phyloP scores from a whole-genome alignment of 106 monocot genomes.

The Dendrobium nobile region DNA sequence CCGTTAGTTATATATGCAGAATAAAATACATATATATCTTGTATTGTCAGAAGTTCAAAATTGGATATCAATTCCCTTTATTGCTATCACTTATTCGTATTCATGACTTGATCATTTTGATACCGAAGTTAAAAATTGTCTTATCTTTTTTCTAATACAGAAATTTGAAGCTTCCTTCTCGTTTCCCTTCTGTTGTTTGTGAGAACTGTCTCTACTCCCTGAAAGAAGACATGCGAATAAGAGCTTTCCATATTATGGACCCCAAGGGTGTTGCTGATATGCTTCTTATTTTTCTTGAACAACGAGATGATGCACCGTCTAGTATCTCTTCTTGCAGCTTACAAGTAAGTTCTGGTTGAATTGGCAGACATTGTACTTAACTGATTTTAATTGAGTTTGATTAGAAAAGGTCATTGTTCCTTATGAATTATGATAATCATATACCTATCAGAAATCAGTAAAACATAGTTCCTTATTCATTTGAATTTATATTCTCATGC shows the following conservation, averaged over 20 bases:
- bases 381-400: background rate
- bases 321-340: conserved; percentile 1
- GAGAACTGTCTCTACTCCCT: conserved; percentile 90
- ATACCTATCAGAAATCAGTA: background rate
- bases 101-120: background rate
- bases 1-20: background rate
- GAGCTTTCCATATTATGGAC: conserved; percentile 90
- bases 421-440: background rate
- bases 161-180: conserved; percentile 83
- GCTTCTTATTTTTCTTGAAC: conserved; percentile 81
- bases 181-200: conserved; percentile 82
- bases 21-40: background rate
- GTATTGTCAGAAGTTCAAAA: background rate
- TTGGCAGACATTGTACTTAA: background rate
- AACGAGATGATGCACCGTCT: conserved; percentile 43
- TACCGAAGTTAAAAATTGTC: background rate
- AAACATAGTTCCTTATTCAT: background rate
- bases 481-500: background rate
- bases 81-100: background rate
- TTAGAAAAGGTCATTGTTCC: background rate
- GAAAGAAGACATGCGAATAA: conserved; percentile 50
- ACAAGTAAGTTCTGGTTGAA: conserved; percentile 17
- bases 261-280: conserved; percentile 77
- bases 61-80: background rate
- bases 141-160: conserved; percentile 21